phyloP scores from a whole-genome alignment of 2,329 filamentous ascomycete genomes.

The Diaporthe longicolla region DNA sequence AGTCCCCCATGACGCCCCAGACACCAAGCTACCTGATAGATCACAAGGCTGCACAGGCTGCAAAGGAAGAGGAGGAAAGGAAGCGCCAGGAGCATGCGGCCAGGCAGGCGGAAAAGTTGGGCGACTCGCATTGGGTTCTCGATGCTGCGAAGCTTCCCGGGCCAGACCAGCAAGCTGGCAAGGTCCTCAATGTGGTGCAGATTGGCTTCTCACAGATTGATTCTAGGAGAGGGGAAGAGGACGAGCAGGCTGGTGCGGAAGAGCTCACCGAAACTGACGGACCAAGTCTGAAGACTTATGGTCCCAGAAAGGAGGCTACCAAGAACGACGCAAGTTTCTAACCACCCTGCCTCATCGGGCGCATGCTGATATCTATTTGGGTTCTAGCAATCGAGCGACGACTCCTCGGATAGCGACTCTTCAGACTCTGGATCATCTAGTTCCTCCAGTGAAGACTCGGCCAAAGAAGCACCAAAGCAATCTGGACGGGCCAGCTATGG shows the following conservation, averaged over 20 bases:
- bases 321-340: conserved; percentile 39
- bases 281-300: conserved; percentile 40
- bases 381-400: conserved; percentile 32
- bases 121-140: conserved; percentile 84
- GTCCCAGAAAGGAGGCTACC: conserved; percentile 26
- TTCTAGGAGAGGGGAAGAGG: conserved; percentile 42
- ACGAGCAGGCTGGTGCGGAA: conserved; percentile 45
- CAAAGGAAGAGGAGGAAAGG: conserved; percentile 76
- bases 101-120: conserved; percentile 71
- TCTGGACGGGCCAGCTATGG: conserved; percentile 37
- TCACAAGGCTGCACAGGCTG: conserved; percentile 72
- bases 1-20: conserved; percentile 50
- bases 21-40: conserved; percentile 62
- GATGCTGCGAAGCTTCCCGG: conserved; percentile 58
- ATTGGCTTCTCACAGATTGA: conserved; percentile 68
- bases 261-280: conserved; percentile 44
- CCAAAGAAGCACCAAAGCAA: conserved; percentile 48
- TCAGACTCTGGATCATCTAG: conserved; percentile 56
- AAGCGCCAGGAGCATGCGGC: conserved; percentile 74
- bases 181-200: conserved; percentile 71
- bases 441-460: conserved; percentile 54
- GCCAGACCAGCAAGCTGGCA: conserved; percentile 44
- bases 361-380: conserved; percentile 30
- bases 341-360: neutral
- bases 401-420: conserved; percentile 41